Evolutionary conservation across 202 grass and related monocot genomes (phyloP).

Genomic region (Hordeum pubiflorum): DNA sequence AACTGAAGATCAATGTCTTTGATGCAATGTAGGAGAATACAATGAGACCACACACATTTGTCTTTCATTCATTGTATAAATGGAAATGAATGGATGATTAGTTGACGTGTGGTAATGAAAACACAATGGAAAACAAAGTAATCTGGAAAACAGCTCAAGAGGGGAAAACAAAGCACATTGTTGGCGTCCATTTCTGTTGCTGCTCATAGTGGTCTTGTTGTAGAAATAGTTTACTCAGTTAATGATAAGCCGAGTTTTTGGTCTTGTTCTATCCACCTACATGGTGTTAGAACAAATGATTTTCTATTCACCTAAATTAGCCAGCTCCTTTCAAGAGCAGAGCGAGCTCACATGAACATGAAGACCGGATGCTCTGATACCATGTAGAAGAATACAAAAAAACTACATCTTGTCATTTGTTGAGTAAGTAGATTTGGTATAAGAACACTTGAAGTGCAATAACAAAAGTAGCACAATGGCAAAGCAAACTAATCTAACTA

Average conservation of each 20-base stretch:
- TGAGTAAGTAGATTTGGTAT: neutral
- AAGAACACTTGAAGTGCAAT: neutral
- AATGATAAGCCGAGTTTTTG: neutral
- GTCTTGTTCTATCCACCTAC: neutral
- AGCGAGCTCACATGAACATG: neutral
- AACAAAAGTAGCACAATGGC: neutral
- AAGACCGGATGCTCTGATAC: neutral
- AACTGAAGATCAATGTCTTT: neutral
- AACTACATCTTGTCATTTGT: neutral
- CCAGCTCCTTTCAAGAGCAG: neutral
- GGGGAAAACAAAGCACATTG: neutral
- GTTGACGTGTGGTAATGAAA: neutral
- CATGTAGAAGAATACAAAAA: neutral
- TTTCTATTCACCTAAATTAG: neutral
- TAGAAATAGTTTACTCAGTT: neutral
- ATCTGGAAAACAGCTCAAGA: neutral
- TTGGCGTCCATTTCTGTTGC: neutral
- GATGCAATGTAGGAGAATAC: neutral
- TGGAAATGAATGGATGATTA: neutral
- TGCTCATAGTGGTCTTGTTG: neutral
- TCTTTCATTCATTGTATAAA: neutral
- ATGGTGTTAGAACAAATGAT: neutral
- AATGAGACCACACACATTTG: neutral
- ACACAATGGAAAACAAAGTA: neutral
- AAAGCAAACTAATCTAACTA: neutral